A percentile compares a stretch with the other conserved stretches of the same genome.
These are phyloP conservation scores for Dendrobium catenatum DNA, from an alignment of 106 monocot genomes.

Conservation along the genomic window DNA sequence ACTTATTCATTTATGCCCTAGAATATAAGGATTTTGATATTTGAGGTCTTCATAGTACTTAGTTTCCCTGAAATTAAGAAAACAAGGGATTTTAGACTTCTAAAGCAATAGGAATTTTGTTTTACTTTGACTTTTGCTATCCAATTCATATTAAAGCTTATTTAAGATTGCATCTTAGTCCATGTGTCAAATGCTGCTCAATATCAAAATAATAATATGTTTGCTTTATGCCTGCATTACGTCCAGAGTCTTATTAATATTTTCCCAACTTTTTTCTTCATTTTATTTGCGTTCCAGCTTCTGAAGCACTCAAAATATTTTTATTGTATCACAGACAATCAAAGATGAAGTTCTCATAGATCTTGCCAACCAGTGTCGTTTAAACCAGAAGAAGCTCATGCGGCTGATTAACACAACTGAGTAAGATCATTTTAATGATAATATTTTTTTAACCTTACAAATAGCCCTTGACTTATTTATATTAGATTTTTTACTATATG, in stretches of 20 bases:
- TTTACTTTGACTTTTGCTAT: background rate
- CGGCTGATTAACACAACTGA: slow-evolving; percentile 50
- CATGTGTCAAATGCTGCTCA: no score
- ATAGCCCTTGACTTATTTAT: background rate
- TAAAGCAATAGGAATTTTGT: background rate
- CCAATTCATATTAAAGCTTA: no score
- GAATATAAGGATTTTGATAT: no score
- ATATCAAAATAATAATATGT: no score
- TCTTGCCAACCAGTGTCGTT: slow-evolving; percentile 56
- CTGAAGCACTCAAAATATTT: no score
- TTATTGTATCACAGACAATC: slow-evolving; percentile 28
- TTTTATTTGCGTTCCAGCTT: no score
- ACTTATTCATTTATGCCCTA: background rate
- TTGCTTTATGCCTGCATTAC: no score
- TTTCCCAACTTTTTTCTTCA: no score
- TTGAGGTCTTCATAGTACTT: no score
- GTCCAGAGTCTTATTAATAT: no score
- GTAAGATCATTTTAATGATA: slow-evolving; percentile 24
- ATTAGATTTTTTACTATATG: background rate
- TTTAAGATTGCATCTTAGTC: no score
- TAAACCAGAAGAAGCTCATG: slow-evolving; percentile 59
- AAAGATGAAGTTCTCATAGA: slow-evolving; percentile 70
- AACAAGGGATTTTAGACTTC: background rate
- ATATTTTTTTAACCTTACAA: background rate
- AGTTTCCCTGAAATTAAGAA: no score